Evolutionary conservation across 768 basidiomycete genomes (phyloP).

Genomic region (Lactarius psammicola): DNA sequence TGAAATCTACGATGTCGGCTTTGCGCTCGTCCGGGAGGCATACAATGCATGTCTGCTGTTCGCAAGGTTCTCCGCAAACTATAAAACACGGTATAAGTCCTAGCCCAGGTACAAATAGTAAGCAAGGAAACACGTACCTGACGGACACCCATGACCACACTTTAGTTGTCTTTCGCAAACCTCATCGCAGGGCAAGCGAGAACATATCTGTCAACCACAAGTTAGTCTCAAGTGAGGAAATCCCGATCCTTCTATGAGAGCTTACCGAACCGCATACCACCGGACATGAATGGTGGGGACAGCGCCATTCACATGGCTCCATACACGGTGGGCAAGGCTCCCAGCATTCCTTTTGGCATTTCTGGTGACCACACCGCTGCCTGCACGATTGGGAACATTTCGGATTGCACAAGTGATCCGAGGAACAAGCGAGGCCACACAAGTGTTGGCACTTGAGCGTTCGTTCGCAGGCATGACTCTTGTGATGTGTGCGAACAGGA

Average conservation of each 20-base stretch:
- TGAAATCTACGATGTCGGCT: constrained; percentile 38
- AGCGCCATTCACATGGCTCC: constrained; percentile 39
- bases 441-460: constrained; percentile 36
- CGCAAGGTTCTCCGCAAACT: constrained; percentile 44
- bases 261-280: constrained; percentile 41
- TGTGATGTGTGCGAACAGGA: constrained; percentile 28
- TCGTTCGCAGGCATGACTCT: constrained; percentile 35
- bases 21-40: constrained; percentile 34
- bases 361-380: constrained; percentile 35
- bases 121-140: constrained; percentile 31
- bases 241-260: neutral
- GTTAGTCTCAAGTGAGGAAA: neutral
- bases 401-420: constrained; percentile 33
- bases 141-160: constrained; percentile 42
- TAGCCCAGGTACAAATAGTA: neutral
- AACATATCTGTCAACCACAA: constrained; percentile 35
- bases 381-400: constrained; percentile 32
- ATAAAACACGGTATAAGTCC: neutral
- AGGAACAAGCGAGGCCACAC: constrained; percentile 35
- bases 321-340: constrained; percentile 38
- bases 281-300: constrained; percentile 37
- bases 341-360: constrained; percentile 35
- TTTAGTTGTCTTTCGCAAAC: constrained; percentile 33
- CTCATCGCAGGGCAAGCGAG: constrained; percentile 39
- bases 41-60: constrained; percentile 34